Base-by-base conservation (phyloP, 345 rosid species). In the Hibiscus tridactylites region DNA sequence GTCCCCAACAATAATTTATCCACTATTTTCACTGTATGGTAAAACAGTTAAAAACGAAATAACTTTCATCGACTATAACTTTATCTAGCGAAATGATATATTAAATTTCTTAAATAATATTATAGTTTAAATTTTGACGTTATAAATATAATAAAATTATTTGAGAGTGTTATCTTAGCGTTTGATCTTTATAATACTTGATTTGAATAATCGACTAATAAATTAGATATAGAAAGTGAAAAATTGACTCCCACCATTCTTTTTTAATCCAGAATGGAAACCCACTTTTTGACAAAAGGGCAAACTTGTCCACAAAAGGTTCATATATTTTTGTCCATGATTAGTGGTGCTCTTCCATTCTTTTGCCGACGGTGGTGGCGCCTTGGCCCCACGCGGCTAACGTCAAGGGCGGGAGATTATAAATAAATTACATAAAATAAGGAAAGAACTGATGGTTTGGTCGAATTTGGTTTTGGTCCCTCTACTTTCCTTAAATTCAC, bases 261-360 rank as follows among this genome's bases (percentile, higher is more conserved):
- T 53, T 37, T 52, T 12, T 17, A 16, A 37, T 17, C 28, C 63
- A 6, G 12, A 70, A 0, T 54, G 11, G 15, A 6, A 57, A 33
- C 53, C 53, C 12, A 70, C 52, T 42, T 53, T 33, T 70, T 39
- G 19, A 68, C 59, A 21, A 8, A 35, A 35, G 72, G 72, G 61
- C n/a, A 31, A 29, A 29, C 52, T 52, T 53, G 72, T 68, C 60
- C 26, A 68, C 3, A 29, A 26, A 65, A 21, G 44, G 29, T 54
- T 6, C 42, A 37, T 37, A 37, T 37, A 6, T 37, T 37, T 35
- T 37, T 37, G 9, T 37, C 53, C 57, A 66, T n/a, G 26, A 15
- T 66, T 66, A 47, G 70, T 66, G 70, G 70, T 70, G 73, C 73
- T 59, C 63, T 49, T 56, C 73, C 54, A 19, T 37, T 39, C 63